phyloP scores from a whole-genome alignment of 352 stramenopile genomes.

The Lagenidium sp. region DNA sequence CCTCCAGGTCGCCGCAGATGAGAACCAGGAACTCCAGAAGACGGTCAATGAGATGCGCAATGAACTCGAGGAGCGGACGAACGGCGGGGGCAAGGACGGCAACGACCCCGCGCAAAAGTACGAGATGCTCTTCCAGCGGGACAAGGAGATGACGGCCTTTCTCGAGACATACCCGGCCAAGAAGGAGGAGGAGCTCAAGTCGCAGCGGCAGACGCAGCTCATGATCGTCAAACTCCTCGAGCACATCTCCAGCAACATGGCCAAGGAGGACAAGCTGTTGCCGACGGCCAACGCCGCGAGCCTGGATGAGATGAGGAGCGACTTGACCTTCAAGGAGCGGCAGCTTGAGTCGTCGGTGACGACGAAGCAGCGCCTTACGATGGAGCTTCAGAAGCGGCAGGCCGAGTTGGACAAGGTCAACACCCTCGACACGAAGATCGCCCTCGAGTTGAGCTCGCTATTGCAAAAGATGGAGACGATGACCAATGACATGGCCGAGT shows the following conservation, averaged over 20 bases:
- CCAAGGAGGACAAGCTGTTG: slow-evolving; percentile 74
- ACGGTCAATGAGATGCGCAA: slow-evolving; percentile 41
- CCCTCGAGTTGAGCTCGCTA: slow-evolving; percentile 71
- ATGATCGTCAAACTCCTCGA: slow-evolving; percentile 88
- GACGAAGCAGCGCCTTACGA: slow-evolving; percentile 80
- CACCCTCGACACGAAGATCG: slow-evolving; percentile 84
- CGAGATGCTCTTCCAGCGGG: slow-evolving; percentile 81
- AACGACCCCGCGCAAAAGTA: slow-evolving; percentile 69
- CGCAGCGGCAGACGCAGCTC: slow-evolving; percentile 43
- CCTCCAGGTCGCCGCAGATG: slow-evolving; percentile 33
- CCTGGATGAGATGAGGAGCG: slow-evolving; percentile 82
- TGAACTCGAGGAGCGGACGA: slow-evolving; percentile 56
- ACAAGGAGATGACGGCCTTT: slow-evolving; percentile 90
- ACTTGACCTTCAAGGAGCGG: slow-evolving; percentile 88
- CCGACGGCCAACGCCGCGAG: slow-evolving; percentile 40
- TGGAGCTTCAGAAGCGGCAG: slow-evolving; percentile 84
- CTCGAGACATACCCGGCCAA: slow-evolving; percentile 76
- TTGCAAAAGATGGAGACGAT: slow-evolving; percentile 84
- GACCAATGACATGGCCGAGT: slow-evolving; percentile 82
- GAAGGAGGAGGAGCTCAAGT: slow-evolving; percentile 48
- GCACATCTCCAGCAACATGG: slow-evolving; percentile 74
- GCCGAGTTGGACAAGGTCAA: slow-evolving; percentile 89
- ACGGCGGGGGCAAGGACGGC: slow-evolving; percentile 51
- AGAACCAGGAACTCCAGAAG: slow-evolving; percentile 50
- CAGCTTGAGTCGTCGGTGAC: slow-evolving; percentile 87